Base-by-base conservation (phyloP, 495 filamentous ascomycete genomes). In the Daldinia decipiens region DNA sequence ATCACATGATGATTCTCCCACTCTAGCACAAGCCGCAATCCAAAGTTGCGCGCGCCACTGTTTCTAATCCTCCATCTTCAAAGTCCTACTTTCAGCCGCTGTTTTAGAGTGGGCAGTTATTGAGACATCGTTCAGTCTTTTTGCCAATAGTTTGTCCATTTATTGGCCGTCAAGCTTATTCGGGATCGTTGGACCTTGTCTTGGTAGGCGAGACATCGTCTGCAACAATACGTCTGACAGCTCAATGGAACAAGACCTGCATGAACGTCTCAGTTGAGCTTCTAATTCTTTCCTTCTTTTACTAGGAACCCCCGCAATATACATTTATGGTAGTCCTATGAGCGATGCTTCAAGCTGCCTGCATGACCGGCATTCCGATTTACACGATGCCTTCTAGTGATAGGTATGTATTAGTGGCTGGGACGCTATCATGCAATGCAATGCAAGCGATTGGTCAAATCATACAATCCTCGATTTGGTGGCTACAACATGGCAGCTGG, bases 41-140 rank as follows among this genome's bases (percentile, higher is more conserved):
- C 40, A 47, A 47, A 47, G 9, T 47, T 47, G n/a, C n/a, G 39
- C 39, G n/a, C n/a, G 39, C 39, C 15, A 40, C 39, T 40, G n/a
- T 40, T 24, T 47, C 17, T 47, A 40, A 47, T 13, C 43, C 4
- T 24, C 43, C 12, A 36, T 36, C 43, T 6, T n/a, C 39, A 2
- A 40, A 47, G 9, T 47, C 19, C 19, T 21, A 21, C 4, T 24
- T 3, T 47, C 17, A 47, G 19, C 43, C 19, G 9, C 19, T 40
- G 17, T 47, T 19, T 47, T 9, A 47, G 43, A 47, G 43, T 47
- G 43, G 43, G 50, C 50, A 53, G 24, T 53, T 53, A 26, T 53
- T 53, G 26, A 29, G 50, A 53, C 50, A 53, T 53, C 12, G 15
- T 17, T 31, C 7, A 27, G 27, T 53, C 21, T 53, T 53, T 29